A percentile compares a stretch with the other conserved stretches of the same genome.
phyloP scores from a whole-genome alignment of 2,329 filamentous ascomycete species.

The Alternaria novae-zelandiae region DNA sequence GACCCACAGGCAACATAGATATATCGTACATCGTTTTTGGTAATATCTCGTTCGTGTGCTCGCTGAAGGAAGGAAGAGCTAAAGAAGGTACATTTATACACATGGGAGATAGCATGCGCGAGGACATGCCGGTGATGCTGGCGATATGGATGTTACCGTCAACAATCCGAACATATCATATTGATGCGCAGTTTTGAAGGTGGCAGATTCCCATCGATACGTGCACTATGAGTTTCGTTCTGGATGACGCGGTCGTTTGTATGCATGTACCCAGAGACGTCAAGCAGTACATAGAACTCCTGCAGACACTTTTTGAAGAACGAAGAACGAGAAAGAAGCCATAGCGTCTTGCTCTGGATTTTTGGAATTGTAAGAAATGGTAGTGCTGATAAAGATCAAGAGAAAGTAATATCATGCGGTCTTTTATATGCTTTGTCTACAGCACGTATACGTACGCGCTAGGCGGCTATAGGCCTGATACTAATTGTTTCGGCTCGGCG shows the following conservation, averaged over 20 bases:
- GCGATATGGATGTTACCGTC: neutral
- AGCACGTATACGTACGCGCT: neutral
- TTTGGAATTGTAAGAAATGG: neutral
- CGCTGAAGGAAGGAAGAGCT: neutral
- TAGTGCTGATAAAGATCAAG: neutral
- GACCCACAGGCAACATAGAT: neutral
- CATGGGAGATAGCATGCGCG: neutral
- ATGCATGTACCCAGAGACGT: neutral
- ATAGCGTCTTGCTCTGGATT: too few species aligned
- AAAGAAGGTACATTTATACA: fast-evolving
- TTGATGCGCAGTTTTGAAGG: neutral
- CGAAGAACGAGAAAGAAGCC: too few species aligned
- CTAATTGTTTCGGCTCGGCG: too few species aligned
- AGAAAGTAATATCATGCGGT: too few species aligned
- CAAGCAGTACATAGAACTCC: neutral
- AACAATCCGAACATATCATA: neutral
- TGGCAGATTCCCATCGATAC: neutral
- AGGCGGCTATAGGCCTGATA: too few species aligned
- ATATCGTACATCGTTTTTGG: neutral
- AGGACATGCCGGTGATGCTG: neutral
- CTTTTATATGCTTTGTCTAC: neutral
- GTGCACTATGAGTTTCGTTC: neutral
- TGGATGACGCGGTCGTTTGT: neutral
- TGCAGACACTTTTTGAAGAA: neutral
- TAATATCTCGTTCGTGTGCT: neutral